Conservation (phyloP, 2,329 filamentous ascomycete genomes). For the Tricladium varicosporioides region DNA sequence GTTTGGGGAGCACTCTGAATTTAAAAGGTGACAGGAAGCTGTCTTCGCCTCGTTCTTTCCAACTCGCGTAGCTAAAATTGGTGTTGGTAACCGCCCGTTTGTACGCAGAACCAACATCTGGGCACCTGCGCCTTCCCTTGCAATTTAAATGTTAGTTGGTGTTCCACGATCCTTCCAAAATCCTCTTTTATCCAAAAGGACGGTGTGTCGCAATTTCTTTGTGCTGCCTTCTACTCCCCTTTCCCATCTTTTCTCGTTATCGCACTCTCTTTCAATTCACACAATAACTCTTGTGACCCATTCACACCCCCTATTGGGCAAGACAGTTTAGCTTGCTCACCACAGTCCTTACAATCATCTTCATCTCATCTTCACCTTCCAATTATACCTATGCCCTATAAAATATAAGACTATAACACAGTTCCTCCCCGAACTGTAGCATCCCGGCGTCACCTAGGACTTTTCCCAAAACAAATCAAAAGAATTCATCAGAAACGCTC, state of each 20-base stretch:
- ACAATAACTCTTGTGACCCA: not conserved
- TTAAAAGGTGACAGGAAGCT: not conserved
- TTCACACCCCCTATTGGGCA: not conserved
- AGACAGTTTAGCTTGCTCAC: not conserved
- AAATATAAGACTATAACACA: not conserved
- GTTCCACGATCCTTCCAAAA: not conserved
- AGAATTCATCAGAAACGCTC: not conserved
- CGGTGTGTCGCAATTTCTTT: not conserved
- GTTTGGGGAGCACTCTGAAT: not conserved
- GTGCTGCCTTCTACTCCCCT: not conserved
- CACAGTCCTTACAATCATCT: conserved; percentile 5
- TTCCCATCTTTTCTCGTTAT: not conserved
- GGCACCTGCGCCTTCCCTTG: not conserved
- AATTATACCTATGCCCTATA: not conserved
- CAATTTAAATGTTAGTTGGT: not conserved
- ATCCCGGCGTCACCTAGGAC: not conserved
- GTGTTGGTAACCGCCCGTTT: not conserved
- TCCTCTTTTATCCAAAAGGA: not conserved
- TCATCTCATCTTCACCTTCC: not conserved
- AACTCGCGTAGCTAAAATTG: not conserved
- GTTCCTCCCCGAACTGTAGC: not conserved
- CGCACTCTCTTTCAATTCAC: not conserved
- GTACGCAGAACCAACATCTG: too few species aligned
- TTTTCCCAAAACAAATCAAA: not conserved
- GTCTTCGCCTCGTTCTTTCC: not conserved